phyloP scores from a whole-genome alignment of 805 yeast genomes.

The Candida ortonii region DNA sequence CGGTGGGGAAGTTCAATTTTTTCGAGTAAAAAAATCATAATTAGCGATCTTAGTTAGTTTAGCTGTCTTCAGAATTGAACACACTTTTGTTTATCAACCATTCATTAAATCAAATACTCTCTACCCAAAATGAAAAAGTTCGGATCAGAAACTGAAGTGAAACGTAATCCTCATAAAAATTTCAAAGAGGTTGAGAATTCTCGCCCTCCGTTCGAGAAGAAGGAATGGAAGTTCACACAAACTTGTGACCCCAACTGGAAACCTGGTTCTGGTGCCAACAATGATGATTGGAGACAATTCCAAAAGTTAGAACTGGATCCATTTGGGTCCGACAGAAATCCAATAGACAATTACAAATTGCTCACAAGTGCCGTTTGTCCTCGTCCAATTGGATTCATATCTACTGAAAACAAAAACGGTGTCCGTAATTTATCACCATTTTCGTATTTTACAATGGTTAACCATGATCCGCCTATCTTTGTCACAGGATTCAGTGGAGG shows the following conservation, averaged over 20 bases:
- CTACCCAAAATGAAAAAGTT: too few species aligned
- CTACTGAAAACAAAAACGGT: slow-evolving; percentile 46
- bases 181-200: slow-evolving; percentile 12
- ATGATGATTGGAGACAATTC: slow-evolving; percentile 42
- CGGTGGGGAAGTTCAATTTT: too few species aligned
- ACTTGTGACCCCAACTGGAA: slow-evolving; percentile 38
- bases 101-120: too few species aligned
- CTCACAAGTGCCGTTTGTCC: slow-evolving; percentile 55
- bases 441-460: slow-evolving; percentile 48
- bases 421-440: slow-evolving; percentile 56
- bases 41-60: too few species aligned
- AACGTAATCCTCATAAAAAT: slow-evolving; percentile 7
- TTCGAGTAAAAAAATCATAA: too few species aligned
- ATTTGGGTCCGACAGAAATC: slow-evolving; percentile 36
- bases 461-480: slow-evolving; percentile 58
- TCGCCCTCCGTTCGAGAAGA: slow-evolving; percentile 9
- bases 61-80: too few species aligned
- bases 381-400: slow-evolving; percentile 58
- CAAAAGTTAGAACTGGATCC: slow-evolving; percentile 51
- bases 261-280: slow-evolving; percentile 46
- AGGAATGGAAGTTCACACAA: slow-evolving; percentile 8
- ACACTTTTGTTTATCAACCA: too few species aligned
- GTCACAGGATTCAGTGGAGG: slow-evolving; percentile 46
- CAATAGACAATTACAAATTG: slow-evolving; percentile 47
- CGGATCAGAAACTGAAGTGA: slow-evolving; percentile 5